Conservation (phyloP, 441 rosid species). For the Aleurites moluccanus region DNA sequence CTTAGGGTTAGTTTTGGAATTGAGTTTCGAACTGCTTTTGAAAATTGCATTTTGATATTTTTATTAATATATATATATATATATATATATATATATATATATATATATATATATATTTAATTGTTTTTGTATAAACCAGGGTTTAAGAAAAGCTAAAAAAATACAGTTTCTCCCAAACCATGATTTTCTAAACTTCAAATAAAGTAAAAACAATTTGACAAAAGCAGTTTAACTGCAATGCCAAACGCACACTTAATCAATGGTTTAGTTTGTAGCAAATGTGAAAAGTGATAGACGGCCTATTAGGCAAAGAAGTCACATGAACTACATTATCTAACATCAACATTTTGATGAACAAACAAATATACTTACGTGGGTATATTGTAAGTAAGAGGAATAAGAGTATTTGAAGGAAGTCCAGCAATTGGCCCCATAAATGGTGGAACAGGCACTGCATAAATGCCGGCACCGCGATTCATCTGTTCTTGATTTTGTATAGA, state of each 20-base stretch:
- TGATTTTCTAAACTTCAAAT: no score
- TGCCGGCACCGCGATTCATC: slow-evolving; percentile 66
- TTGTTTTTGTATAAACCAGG: no score
- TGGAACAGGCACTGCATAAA: slow-evolving; percentile 79
- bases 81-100: no score
- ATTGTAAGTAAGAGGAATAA: slow-evolving; percentile 83
- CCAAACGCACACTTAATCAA: neutral
- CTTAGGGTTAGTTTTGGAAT: neutral
- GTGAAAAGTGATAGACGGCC: neutral
- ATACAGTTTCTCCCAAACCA: no score
- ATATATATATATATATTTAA: no score
- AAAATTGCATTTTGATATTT: no score
- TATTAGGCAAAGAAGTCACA: neutral
- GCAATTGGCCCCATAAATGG: slow-evolving; percentile 54
- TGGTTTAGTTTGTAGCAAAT: neutral
- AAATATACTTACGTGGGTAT: slow-evolving; percentile 70
- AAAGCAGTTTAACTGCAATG: no score
- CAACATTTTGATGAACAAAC: neutral
- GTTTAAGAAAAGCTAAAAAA: no score
- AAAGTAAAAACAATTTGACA: no score
- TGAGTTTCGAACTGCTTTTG: no score
- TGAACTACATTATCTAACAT: neutral
- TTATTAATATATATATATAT: no score
- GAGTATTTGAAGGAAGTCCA: slow-evolving; percentile 71
- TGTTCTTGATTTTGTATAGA: slow-evolving; percentile 55